phyloP scores from a whole-genome alignment of 2,329 filamentous ascomycete species.

The Magnaporthiopsis incrustans region DNA sequence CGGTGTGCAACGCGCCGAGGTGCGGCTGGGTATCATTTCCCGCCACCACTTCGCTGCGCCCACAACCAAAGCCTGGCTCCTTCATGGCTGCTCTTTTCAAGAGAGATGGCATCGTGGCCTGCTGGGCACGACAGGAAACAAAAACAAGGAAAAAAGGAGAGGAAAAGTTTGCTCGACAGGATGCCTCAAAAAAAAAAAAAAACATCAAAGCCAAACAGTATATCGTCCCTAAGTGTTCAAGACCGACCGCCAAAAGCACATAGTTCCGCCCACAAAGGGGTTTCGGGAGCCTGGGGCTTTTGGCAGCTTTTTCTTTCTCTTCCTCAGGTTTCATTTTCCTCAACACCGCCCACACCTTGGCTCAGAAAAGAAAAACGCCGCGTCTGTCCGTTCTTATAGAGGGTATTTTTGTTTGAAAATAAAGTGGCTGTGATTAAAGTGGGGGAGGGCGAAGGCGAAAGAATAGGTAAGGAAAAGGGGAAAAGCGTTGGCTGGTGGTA shows the following conservation, averaged over 20 bases:
- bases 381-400: constrained; percentile 9
- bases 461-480: constrained; percentile 35
- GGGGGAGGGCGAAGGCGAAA: constrained; percentile 22
- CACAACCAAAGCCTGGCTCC: neutral
- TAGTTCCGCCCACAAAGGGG: constrained; percentile 1
- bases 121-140: neutral
- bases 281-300: constrained; percentile 8
- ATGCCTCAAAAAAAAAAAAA: constrained; percentile 8
- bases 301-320: constrained; percentile 6
- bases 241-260: constrained; percentile 10
- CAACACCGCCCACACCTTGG: constrained; percentile 2
- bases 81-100: neutral
- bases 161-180: constrained; percentile 3
- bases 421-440: constrained; percentile 38
- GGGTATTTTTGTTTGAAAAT: constrained; percentile 28
- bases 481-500: constrained; percentile 45
- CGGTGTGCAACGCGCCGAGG: neutral
- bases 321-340: constrained; percentile 5
- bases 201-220: constrained; percentile 11
- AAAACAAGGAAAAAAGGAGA: constrained; percentile 4
- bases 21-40: neutral
- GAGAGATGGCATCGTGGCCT: neutral
- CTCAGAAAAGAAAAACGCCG: constrained; percentile 7
- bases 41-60: neutral
- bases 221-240: constrained; percentile 11